phyloP scores from a whole-genome alignment of 768 basidiomycete genomes.

The Tephrocybe sp. region DNA sequence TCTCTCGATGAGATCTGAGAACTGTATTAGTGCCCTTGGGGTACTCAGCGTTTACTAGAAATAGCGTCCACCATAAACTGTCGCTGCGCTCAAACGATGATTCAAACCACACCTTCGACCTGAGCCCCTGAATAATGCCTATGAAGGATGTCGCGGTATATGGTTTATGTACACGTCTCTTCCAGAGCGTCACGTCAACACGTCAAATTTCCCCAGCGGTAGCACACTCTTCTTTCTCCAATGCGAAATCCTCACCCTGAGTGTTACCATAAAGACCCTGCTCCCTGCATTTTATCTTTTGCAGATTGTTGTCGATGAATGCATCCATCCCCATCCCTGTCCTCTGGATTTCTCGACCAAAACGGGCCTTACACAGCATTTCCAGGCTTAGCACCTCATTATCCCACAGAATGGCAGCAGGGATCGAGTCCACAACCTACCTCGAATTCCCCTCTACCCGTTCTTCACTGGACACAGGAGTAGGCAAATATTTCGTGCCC shows the following conservation, averaged over 20 bases:
- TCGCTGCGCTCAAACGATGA: not conserved
- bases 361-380: slow-evolving; percentile 1
- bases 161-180: slow-evolving; percentile 15
- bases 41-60: not conserved
- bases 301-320: slow-evolving; percentile 15
- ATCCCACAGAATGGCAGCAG: not conserved
- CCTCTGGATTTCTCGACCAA: slow-evolving; percentile 5
- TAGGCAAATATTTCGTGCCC: not conserved
- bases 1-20: slow-evolving; percentile 7
- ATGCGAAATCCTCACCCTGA: slow-evolving; percentile 11
- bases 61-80: not conserved
- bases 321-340: slow-evolving; percentile 14
- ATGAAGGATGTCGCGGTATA: slow-evolving; percentile 11
- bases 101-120: not conserved
- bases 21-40: not conserved
- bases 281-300: too few species aligned
- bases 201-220: slow-evolving; percentile 12
- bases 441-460: not conserved
- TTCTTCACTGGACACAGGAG: slow-evolving; percentile 11
- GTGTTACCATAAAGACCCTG: too few species aligned
- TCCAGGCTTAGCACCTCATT: not conserved
- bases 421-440: not conserved
- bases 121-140: slow-evolving; percentile 23
- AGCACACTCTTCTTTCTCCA: slow-evolving; percentile 15
- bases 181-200: slow-evolving; percentile 18